phyloP scores from a whole-genome alignment of 1,139 yeast genomes.

The Diutina ranongensis region DNA sequence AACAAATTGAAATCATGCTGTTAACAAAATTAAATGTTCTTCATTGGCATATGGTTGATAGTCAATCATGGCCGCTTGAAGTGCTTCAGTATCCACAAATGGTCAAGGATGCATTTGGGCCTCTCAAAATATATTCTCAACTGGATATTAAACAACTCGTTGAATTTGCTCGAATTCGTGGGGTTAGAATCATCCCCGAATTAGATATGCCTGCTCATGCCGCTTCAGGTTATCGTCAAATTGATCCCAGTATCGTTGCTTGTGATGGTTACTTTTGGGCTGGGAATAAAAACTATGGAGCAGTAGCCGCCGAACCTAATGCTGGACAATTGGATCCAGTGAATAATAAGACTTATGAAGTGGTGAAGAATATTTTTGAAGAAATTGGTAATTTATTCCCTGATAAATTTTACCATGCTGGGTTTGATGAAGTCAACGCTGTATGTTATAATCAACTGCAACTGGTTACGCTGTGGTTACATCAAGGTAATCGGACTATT shows the following conservation, averaged over 20 bases:
- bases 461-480: conserved; percentile 20
- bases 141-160: conserved; percentile 22
- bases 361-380: conserved; percentile 23
- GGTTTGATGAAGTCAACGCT: conserved; percentile 31
- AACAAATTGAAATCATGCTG: conserved; percentile 34
- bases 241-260: conserved; percentile 23
- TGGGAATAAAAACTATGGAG: conserved; percentile 15
- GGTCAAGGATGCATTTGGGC: conserved; percentile 32
- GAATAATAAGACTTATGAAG: conserved; percentile 23
- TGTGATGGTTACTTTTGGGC: conserved; percentile 27
- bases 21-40: conserved; percentile 30
- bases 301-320: conserved; percentile 33
- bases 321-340: conserved; percentile 35
- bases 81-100: conserved; percentile 26
- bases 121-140: conserved; percentile 22
- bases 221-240: conserved; percentile 30
- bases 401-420: conserved; percentile 34
- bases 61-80: conserved; percentile 37
- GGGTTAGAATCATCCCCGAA: conserved; percentile 36
- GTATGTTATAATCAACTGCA: conserved; percentile 26
- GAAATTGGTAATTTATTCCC: conserved; percentile 25
- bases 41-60: conserved; percentile 37
- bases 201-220: conserved; percentile 40
- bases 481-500: conserved; percentile 16
- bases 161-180: conserved; percentile 25